Conservation (phyloP, 225 moss, liverwort and hornwort genomes). For the Marchantia paleacea region DNA sequence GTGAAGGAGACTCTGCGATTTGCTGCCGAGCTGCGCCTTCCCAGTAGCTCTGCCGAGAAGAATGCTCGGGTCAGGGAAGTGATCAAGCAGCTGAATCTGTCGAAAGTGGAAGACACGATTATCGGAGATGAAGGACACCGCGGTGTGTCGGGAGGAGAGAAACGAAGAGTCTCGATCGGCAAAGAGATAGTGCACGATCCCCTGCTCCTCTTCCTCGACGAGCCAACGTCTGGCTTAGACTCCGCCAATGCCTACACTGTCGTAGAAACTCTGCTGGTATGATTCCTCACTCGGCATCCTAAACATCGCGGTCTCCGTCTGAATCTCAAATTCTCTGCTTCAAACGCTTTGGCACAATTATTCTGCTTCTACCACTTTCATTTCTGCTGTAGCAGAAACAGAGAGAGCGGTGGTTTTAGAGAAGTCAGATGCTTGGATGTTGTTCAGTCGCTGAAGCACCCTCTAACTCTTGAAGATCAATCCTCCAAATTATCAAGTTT, state of each 20-base stretch:
- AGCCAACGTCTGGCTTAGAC: slow-evolving; percentile 85
- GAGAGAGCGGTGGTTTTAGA: background rate
- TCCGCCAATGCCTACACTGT: slow-evolving; percentile 76
- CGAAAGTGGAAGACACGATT: slow-evolving; percentile 67
- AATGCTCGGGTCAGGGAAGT: slow-evolving; percentile 58
- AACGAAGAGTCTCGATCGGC: slow-evolving; percentile 81
- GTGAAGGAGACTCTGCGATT: slow-evolving; percentile 91
- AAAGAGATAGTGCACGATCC: slow-evolving; percentile 87
- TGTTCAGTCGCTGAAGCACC: too few species aligned
- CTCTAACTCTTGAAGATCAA: too few species aligned
- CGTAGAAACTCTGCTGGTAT: slow-evolving; percentile 43
- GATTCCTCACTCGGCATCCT: background rate
- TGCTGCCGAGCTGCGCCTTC: slow-evolving; percentile 77
- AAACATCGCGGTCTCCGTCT: background rate
- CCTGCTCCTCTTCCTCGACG: slow-evolving; percentile 80
- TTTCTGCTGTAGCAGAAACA: background rate
- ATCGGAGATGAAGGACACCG: slow-evolving; percentile 83
- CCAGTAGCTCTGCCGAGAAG: slow-evolving; percentile 47
- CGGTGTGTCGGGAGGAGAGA: slow-evolving; percentile 84
- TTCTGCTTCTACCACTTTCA: background rate
- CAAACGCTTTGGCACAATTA: background rate
- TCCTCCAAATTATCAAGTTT: too few species aligned
- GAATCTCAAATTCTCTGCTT: background rate
- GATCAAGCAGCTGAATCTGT: slow-evolving; percentile 70
- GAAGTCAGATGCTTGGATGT: too few species aligned